phyloP scores from a whole-genome alignment of 2,329 filamentous ascomycete species.

The Colletotrichum viniferum region DNA sequence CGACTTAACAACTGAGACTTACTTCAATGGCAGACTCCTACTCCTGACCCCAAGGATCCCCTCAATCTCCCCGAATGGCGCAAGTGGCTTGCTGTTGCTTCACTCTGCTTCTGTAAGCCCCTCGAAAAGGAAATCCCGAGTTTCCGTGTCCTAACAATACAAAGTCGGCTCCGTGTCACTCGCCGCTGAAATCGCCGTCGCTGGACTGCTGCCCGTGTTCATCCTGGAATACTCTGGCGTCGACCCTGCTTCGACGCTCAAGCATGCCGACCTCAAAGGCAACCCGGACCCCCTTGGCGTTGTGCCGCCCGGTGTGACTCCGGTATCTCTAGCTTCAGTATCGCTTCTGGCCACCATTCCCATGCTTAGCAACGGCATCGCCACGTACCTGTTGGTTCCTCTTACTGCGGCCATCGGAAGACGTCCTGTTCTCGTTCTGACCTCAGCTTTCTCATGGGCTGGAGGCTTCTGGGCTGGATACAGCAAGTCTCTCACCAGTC shows the following conservation, averaged over 20 bases:
- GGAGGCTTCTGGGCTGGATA: conserved; percentile 37
- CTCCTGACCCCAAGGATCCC: conserved; percentile 32
- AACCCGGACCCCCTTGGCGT: conserved; percentile 23
- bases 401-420: conserved; percentile 38
- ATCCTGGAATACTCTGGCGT: conserved; percentile 35
- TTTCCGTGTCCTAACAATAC: not conserved
- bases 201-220: conserved; percentile 33
- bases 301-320: conserved; percentile 23
- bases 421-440: conserved; percentile 35
- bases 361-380: conserved; percentile 34
- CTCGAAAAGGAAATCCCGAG: not conserved
- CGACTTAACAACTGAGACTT: not conserved
- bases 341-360: conserved; percentile 35
- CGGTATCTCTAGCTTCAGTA: conserved; percentile 29
- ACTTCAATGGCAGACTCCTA: conserved; percentile 21
- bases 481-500: conserved; percentile 29
- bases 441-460: conserved; percentile 31
- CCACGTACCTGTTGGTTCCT: conserved; percentile 36
- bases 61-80: conserved; percentile 30
- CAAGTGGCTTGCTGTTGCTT: conserved; percentile 30
- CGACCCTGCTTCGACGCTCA: conserved; percentile 26
- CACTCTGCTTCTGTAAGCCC: conserved; percentile 28
- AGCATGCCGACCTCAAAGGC: conserved; percentile 17
- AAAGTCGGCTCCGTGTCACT: conserved; percentile 30
- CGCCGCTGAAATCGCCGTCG: conserved; percentile 28